Conservation (phyloP, 176 grass and related monocot genomes). For the Urochloa ruziziensis region DNA sequence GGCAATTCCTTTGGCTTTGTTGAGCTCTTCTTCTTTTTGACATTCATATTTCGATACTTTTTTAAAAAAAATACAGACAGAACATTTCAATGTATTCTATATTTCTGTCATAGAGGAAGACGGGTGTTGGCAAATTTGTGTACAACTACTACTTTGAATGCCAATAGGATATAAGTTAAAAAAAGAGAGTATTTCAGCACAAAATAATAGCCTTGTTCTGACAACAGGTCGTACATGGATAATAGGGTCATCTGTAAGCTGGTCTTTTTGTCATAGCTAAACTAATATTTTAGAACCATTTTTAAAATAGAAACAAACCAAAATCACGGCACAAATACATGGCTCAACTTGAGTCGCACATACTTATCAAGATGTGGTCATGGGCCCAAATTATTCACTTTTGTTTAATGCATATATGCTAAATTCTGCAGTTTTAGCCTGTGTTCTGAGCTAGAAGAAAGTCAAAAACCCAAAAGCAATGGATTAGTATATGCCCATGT, state of each 20-base stretch:
- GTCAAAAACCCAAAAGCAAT: slow-evolving; percentile 16
- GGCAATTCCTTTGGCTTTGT: not conserved
- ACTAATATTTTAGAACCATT: not conserved
- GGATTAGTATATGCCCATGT: slow-evolving; percentile 10
- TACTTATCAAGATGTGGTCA: slow-evolving; percentile 36
- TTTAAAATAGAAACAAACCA: not conserved
- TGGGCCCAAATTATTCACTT: not conserved
- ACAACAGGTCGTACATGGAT: not conserved
- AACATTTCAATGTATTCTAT: not conserved
- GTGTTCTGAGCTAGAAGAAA: not conserved
- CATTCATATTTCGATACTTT: not conserved
- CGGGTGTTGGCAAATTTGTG: not conserved
- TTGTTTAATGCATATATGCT: not conserved
- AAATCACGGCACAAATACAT: not conserved
- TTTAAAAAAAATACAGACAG: not conserved
- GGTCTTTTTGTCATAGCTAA: not conserved
- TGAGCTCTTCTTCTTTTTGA: slow-evolving; percentile 10
- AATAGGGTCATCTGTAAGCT: not conserved
- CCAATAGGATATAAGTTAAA: not conserved
- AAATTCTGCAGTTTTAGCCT: slow-evolving; percentile 11
- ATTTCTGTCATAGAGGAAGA: not conserved
- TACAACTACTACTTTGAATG: not conserved
- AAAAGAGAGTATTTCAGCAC: not conserved
- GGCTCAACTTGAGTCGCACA: not conserved
- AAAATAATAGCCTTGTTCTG: not conserved